phyloP scores from a whole-genome alignment of 768 basidiomycete genomes.

The Phlebiopsis flavidoalba region DNA sequence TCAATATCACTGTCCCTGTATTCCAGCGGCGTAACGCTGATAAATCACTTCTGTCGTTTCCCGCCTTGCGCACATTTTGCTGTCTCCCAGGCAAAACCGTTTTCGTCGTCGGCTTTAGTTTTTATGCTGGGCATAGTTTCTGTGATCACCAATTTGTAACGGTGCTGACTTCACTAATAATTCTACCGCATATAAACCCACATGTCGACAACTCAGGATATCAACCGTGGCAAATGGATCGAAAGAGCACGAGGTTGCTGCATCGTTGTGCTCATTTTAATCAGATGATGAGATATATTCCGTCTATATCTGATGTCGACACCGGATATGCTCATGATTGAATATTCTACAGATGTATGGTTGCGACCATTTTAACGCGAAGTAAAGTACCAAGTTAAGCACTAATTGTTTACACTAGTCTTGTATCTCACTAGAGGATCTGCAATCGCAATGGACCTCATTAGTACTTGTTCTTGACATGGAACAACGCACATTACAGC shows the following conservation, averaged over 20 bases:
- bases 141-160: not conserved
- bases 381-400: no score
- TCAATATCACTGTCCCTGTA: no score
- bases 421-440: no score
- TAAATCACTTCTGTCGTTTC: not conserved
- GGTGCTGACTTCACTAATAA: not conserved
- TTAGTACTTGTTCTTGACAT: no score
- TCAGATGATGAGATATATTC: no score
- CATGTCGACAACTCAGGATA: not conserved
- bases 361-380: no score
- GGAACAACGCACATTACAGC: no score
- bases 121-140: not conserved
- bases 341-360: not conserved
- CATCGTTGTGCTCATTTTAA: no score
- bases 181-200: not conserved
- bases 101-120: not conserved
- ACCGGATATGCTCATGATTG: not conserved
- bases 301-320: not conserved
- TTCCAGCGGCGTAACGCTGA: no score
- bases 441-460: no score
- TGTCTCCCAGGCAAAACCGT: not conserved
- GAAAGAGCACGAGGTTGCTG: no score
- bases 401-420: no score
- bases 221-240: not conserved
- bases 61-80: not conserved